Percentiles rank a stretch among this genome's conserved stretches.
Evolutionary conservation across 2,329 filamentous ascomycete genomes (phyloP).

Genomic region (Arthrobotrys iridis): DNA sequence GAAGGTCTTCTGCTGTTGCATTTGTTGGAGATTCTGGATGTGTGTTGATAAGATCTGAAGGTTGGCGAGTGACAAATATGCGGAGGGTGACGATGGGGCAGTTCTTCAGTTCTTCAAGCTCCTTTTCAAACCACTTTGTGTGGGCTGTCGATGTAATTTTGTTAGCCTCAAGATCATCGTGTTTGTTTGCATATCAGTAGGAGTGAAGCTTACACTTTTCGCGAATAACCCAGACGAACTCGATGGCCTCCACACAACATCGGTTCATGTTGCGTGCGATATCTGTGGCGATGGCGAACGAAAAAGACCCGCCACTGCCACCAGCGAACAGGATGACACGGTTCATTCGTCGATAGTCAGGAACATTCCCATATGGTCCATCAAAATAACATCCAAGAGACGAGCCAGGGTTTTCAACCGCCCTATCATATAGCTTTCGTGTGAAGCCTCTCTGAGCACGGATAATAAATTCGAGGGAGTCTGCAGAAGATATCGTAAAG

Average conservation of each 20-base stretch:
- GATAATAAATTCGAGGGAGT: constrained; percentile 69
- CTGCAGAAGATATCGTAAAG: constrained; percentile 69
- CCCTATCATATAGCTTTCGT: constrained; percentile 67
- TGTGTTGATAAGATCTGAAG: constrained; percentile 59
- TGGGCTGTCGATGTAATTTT: constrained; percentile 53
- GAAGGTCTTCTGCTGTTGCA: constrained; percentile 43
- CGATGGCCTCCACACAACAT: constrained; percentile 61
- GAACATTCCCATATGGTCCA: constrained; percentile 70
- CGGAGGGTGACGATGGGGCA: constrained; percentile 58
- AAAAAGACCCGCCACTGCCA: constrained; percentile 71
- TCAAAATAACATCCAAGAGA: constrained; percentile 68
- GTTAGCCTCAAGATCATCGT: constrained; percentile 10
- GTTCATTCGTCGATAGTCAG: constrained; percentile 67
- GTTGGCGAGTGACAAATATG: constrained; percentile 61
- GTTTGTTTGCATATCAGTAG: neutral
- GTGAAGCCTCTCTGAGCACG: constrained; percentile 71
- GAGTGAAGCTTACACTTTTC: constrained; percentile 62
- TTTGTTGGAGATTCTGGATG: constrained; percentile 50
- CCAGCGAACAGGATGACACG: constrained; percentile 71
- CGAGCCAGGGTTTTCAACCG: constrained; percentile 65
- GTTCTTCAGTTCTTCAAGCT: constrained; percentile 58
- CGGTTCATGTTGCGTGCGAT: constrained; percentile 63
- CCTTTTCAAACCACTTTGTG: constrained; percentile 57
- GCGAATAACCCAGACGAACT: constrained; percentile 66
- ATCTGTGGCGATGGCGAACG: constrained; percentile 65